These are phyloP conservation scores for Leccinum olivaceopallidum DNA, from an alignment of 768 basidiomycete genomes.

Conservation along the genomic window DNA sequence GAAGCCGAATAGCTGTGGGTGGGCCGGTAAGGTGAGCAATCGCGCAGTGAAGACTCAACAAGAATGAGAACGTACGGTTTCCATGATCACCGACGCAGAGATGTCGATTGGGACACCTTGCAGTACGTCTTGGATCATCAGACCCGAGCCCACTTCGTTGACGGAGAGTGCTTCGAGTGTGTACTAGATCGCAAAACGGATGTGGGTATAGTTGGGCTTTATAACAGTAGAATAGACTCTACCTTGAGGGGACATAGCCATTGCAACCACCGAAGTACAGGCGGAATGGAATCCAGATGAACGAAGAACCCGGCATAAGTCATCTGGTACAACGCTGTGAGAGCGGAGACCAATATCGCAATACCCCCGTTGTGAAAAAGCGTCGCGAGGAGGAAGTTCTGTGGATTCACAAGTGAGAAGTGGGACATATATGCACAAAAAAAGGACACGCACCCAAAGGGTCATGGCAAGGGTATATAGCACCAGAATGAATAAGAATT, in stretches of 20 bases:
- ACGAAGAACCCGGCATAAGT: slow-evolving; percentile 94
- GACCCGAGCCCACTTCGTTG: slow-evolving; percentile 89
- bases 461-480: slow-evolving; percentile 86
- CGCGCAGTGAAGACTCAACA: neutral
- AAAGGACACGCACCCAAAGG: slow-evolving; percentile 60
- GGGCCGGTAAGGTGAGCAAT: neutral
- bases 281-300: slow-evolving; percentile 80
- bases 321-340: slow-evolving; percentile 78
- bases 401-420: neutral
- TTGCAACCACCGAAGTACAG: slow-evolving; percentile 91
- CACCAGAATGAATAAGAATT: slow-evolving; percentile 88
- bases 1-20: slow-evolving; percentile 82
- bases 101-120: slow-evolving; percentile 82
- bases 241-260: slow-evolving; percentile 84
- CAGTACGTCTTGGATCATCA: slow-evolving; percentile 78
- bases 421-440: neutral
- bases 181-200: slow-evolving; percentile 36
- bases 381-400: slow-evolving; percentile 91
- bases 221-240: neutral
- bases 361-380: slow-evolving; percentile 85
- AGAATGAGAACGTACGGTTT: slow-evolving; percentile 51
- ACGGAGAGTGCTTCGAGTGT: slow-evolving; percentile 83
- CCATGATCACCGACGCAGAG: slow-evolving; percentile 84
- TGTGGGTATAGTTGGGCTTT: neutral
- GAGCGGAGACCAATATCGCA: slow-evolving; percentile 84